Evolutionary conservation across 208 protist genomes (phyloP).

Genomic region (Leishmania turanica): DNA sequence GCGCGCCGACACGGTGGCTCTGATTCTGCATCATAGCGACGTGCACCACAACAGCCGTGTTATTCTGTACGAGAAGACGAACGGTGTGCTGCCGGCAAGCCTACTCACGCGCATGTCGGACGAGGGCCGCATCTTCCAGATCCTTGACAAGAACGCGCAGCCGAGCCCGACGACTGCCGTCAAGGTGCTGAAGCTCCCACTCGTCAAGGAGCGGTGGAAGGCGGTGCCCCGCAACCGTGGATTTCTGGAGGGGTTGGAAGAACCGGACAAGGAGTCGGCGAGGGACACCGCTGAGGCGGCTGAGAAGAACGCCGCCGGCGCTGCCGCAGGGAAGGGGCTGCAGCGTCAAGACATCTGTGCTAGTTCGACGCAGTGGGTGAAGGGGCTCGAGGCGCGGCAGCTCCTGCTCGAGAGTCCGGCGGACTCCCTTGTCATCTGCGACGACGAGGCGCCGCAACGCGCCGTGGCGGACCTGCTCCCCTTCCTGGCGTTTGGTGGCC

Average conservation of each 20-base stretch:
- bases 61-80: slow-evolving; percentile 80
- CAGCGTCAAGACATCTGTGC: background rate
- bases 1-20: slow-evolving; percentile 84
- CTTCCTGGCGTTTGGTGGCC: slow-evolving; percentile 74
- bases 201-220: slow-evolving; percentile 84
- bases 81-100: slow-evolving; percentile 74
- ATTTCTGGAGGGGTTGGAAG: slow-evolving; percentile 62
- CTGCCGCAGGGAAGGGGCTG: slow-evolving; percentile 6
- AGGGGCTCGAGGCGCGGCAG: slow-evolving; percentile 65
- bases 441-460: slow-evolving; percentile 36
- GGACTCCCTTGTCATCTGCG: slow-evolving; percentile 80
- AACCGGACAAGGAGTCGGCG: slow-evolving; percentile 17
- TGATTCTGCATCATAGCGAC: slow-evolving; percentile 86
- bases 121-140: slow-evolving; percentile 73
- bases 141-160: slow-evolving; percentile 80
- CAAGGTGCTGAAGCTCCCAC: slow-evolving; percentile 55
- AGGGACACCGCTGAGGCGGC: slow-evolving; percentile 6
- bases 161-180: slow-evolving; percentile 68
- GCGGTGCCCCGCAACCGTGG: slow-evolving; percentile 75
- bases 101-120: slow-evolving; percentile 76
- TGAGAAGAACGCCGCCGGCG: background rate
- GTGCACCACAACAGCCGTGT: slow-evolving; percentile 79
- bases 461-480: slow-evolving; percentile 65
- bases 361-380: slow-evolving; percentile 73
- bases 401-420: slow-evolving; percentile 57